Base-by-base conservation (phyloP, 495 filamentous ascomycete species). In the Aspergillus bertholletiae region DNA sequence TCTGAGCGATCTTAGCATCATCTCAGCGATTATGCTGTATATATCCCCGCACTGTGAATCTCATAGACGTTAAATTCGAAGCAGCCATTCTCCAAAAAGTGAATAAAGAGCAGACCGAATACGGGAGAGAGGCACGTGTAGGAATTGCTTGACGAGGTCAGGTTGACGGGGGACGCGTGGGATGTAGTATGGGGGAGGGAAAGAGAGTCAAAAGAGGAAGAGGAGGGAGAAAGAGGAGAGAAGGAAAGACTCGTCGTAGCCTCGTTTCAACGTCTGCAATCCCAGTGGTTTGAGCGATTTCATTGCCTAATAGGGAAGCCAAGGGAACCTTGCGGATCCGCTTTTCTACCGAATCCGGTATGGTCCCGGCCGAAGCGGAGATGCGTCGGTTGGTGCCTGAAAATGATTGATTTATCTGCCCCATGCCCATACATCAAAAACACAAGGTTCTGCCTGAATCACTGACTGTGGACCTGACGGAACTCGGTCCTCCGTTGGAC, bases 361-460 rank as follows among this genome's bases (percentile, higher is more conserved):
- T 54, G 15, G 46, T 39, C 50, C 46, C 56, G 56, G 56, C 56
- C 56, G 56, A 59, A 48, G 28, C 55, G 55, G 55, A 17, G 7
- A 32, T 58, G 34, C 35, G 24, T 58, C 55, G 55, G 55, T n/a
- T 44, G 32, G 15, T 40, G 39, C n/a, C 24, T 26, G 49, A n/a
- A n/a, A n/a, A n/a, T n/a, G n/a, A n/a, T n/a, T n/a, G n/a, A n/a
- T n/a, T n/a, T n/a, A n/a, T n/a, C n/a, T n/a, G n/a, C n/a, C n/a
- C n/a, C n/a, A n/a, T n/a, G n/a, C n/a, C n/a, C n/a, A n/a, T n/a
- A n/a, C n/a, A n/a, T n/a, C n/a, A n/a, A n/a, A n/a, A n/a, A n/a
- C n/a, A n/a, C n/a, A n/a, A n/a, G n/a, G n/a, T n/a, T n/a, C n/a
- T n/a, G n/a, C n/a, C n/a, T n/a, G n/a, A n/a, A n/a, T n/a, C n/a